Evolutionary conservation across 495 filamentous ascomycete genomes (phyloP).

Genomic region (Thermothielavioides terrestris): DNA sequence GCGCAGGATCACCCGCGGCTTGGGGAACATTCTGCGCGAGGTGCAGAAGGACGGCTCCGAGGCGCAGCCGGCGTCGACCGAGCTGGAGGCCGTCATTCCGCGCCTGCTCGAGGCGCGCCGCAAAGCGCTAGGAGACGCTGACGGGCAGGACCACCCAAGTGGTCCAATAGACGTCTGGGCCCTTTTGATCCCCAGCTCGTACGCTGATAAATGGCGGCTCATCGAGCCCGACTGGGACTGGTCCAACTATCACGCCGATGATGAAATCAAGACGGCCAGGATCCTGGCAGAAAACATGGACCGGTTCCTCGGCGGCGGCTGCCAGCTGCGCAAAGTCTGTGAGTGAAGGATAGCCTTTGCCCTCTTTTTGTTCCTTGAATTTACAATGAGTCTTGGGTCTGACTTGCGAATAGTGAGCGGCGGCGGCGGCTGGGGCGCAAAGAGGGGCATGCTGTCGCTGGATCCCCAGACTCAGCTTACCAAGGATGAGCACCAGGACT

Average conservation of each 20-base stretch:
- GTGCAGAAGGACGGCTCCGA: slow-evolving; percentile 45
- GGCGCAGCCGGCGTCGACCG: slow-evolving; percentile 59
- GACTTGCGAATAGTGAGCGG: slow-evolving; percentile 55
- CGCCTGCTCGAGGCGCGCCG: slow-evolving; percentile 44
- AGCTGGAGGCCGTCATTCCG: slow-evolving; percentile 61
- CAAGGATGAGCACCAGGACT: slow-evolving; percentile 19
- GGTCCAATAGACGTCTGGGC: slow-evolving; percentile 65
- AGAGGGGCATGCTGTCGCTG: slow-evolving; percentile 72
- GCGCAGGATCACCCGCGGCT: slow-evolving; percentile 53
- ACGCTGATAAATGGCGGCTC: neutral
- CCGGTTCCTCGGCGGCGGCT: slow-evolving; percentile 35
- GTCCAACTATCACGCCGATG: neutral
- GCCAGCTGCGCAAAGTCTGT: slow-evolving; percentile 54
- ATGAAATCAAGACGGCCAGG: slow-evolving; percentile 5
- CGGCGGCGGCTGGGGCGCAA: slow-evolving; percentile 84
- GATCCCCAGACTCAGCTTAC: slow-evolving; percentile 55
- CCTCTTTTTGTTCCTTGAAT: too few relatives aligned
- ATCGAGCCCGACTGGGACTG: neutral
- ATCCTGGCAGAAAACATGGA: slow-evolving; percentile 8
- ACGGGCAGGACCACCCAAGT: slow-evolving; percentile 1
- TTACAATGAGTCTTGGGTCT: too few relatives aligned
- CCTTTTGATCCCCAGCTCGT: slow-evolving; percentile 45
- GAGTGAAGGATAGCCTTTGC: slow-evolving; percentile 21
- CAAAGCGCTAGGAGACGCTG: neutral
- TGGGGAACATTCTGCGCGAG: slow-evolving; percentile 77